Conservation (phyloP, 306 rosid species). For the Alnus glutinosa region DNA sequence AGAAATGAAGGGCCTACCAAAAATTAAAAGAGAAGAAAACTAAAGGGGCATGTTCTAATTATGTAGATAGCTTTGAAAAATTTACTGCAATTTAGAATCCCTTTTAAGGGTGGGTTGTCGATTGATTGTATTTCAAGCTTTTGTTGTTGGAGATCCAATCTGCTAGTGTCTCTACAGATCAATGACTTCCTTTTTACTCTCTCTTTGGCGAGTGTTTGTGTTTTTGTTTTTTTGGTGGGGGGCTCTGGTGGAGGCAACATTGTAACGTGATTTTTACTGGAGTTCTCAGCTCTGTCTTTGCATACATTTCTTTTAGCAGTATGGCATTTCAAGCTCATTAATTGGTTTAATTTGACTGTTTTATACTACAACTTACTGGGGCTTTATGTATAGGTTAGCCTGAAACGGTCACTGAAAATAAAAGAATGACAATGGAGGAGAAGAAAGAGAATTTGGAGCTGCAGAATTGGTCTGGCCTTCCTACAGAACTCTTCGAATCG, state of each 20-base stretch:
- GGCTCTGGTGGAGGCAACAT: no score
- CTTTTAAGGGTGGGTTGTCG: background rate
- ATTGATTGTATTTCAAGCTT: background rate
- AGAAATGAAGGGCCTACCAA: background rate
- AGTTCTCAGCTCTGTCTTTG: background rate
- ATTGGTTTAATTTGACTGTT: constrained; percentile 14
- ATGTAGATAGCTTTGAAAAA: background rate
- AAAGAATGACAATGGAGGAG: constrained; percentile 31
- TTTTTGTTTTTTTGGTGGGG: background rate
- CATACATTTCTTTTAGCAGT: background rate
- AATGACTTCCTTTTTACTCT: background rate
- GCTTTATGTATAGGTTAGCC: constrained; percentile 54
- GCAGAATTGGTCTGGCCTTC: constrained; percentile 78
- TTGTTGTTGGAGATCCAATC: background rate
- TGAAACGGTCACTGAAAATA: constrained; percentile 43
- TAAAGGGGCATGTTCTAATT: background rate
- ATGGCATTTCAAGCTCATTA: background rate
- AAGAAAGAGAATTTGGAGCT: constrained; percentile 48
- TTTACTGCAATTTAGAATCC: background rate
- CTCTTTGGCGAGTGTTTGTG: background rate
- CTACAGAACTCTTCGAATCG: constrained; percentile 61
- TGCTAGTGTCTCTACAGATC: background rate
- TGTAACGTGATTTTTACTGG: no score
- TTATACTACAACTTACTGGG: constrained; percentile 11
- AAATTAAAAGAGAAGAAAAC: background rate